Percentiles rank a stretch among this genome's conserved stretches.
These are phyloP conservation scores for Yamadazyma philogaea DNA, from an alignment of 805 yeast genomes.

Conservation along the genomic window DNA sequence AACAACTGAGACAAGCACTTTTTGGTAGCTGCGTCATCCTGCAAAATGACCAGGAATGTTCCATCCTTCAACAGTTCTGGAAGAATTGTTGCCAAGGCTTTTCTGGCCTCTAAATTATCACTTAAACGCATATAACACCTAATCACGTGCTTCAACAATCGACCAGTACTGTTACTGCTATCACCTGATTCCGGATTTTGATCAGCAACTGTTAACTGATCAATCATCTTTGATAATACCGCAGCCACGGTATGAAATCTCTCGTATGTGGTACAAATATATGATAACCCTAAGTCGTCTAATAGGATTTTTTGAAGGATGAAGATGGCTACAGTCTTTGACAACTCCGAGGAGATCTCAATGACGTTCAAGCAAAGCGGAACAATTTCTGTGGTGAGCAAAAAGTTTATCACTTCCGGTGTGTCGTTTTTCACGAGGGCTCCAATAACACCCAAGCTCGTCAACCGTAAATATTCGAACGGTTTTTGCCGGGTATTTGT, in stretches of 20 bases:
- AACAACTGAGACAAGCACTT: slow-evolving; percentile 82
- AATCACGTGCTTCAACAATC: slow-evolving; percentile 88
- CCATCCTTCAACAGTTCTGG: slow-evolving; percentile 89
- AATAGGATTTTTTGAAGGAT: slow-evolving; percentile 88
- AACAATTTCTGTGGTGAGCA: slow-evolving; percentile 92
- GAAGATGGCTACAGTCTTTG: slow-evolving; percentile 95
- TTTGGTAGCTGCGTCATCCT: slow-evolving; percentile 86
- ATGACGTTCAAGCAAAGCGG: slow-evolving; percentile 91
- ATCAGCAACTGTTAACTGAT: slow-evolving; percentile 50
- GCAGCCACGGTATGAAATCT: slow-evolving; percentile 91
- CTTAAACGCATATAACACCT: slow-evolving; percentile 88
- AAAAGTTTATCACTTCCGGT: slow-evolving; percentile 87
- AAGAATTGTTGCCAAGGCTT: slow-evolving; percentile 73
- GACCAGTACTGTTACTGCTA: slow-evolving; percentile 53
- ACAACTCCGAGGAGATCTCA: slow-evolving; percentile 91
- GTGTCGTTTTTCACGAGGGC: slow-evolving; percentile 95
- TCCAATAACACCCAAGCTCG: slow-evolving; percentile 94
- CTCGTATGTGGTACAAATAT: slow-evolving; percentile 93
- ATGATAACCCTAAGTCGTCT: slow-evolving; percentile 87
- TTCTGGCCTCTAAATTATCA: slow-evolving; percentile 87
- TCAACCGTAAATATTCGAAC: slow-evolving; percentile 88
- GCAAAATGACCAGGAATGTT: slow-evolving; percentile 72
- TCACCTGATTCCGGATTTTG: background rate
- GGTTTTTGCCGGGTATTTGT: slow-evolving; percentile 90
- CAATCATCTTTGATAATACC: slow-evolving; percentile 84